phyloP scores from a whole-genome alignment of 768 basidiomycete species.

The Royoungia palumana region DNA sequence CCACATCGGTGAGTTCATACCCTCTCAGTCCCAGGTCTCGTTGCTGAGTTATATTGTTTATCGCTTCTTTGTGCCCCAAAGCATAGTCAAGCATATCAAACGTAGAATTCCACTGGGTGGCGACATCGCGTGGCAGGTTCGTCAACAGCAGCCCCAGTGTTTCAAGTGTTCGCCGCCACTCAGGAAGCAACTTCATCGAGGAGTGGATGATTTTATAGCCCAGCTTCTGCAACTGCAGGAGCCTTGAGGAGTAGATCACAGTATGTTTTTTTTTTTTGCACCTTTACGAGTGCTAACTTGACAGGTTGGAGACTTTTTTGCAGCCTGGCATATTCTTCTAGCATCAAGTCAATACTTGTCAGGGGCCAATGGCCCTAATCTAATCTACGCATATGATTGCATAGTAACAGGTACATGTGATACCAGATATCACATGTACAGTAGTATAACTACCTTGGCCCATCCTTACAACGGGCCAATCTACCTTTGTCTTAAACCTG shows the following conservation, averaged over 20 bases:
- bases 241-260: too few species aligned
- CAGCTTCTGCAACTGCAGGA: constrained; percentile 19
- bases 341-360: too few species aligned
- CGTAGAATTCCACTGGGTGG: constrained; percentile 24
- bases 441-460: too few species aligned
- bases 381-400: too few species aligned
- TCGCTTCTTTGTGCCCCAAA: background rate
- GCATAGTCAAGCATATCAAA: background rate
- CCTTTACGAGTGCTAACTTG: constrained; percentile 3
- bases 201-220: constrained; percentile 22
- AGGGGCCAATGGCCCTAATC: too few species aligned
- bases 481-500: too few species aligned
- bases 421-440: too few species aligned
- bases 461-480: too few species aligned
- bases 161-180: constrained; percentile 8
- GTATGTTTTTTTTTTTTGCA: background rate
- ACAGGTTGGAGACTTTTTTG: background rate
- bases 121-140: constrained; percentile 22
- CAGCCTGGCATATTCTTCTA: too few species aligned
- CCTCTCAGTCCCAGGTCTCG: constrained; percentile 9
- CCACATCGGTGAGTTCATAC: constrained; percentile 4
- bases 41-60: background rate
- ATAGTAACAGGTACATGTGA: too few species aligned
- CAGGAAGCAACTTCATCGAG: constrained; percentile 13
- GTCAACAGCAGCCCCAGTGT: background rate